Percentiles rank a stretch among this genome's conserved stretches.
Conservation (phyloP, 345 rosid species). For the Eucalyptus polybractea region DNA sequence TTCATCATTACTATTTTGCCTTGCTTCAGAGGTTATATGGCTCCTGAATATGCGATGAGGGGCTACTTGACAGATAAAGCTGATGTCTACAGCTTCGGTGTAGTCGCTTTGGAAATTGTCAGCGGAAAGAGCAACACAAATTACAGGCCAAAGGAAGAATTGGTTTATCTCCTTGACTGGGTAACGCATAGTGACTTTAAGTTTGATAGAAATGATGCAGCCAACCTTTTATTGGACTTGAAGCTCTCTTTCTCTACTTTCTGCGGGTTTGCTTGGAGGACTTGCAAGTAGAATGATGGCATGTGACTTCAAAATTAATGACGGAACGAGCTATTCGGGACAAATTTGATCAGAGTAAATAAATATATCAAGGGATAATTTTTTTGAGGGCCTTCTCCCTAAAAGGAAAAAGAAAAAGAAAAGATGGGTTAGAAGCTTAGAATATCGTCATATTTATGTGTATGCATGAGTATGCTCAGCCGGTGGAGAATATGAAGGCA, state of each 20-base stretch:
- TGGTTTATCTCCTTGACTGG: constrained; percentile 91
- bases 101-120: constrained; percentile 67
- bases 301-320: neutral
- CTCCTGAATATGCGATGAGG: constrained; percentile 97
- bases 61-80: constrained; percentile 96
- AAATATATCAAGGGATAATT: neutral
- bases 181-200: constrained; percentile 3
- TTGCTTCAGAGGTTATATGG: constrained; percentile 74
- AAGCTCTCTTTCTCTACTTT: neutral
- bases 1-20: neutral
- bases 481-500: neutral
- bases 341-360: neutral
- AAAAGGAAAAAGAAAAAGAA: neutral
- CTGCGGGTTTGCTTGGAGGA: neutral
- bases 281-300: neutral
- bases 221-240: neutral
- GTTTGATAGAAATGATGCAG: neutral
- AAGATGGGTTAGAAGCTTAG: neutral
- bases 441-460: neutral
- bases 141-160: constrained; percentile 88
- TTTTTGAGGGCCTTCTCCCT: neutral
- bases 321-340: neutral
- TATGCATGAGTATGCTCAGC: neutral
- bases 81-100: constrained; percentile 86
- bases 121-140: constrained; percentile 94